Base-by-base conservation (phyloP, 139 green algal species). In the Picochlorum sp. region DNA sequence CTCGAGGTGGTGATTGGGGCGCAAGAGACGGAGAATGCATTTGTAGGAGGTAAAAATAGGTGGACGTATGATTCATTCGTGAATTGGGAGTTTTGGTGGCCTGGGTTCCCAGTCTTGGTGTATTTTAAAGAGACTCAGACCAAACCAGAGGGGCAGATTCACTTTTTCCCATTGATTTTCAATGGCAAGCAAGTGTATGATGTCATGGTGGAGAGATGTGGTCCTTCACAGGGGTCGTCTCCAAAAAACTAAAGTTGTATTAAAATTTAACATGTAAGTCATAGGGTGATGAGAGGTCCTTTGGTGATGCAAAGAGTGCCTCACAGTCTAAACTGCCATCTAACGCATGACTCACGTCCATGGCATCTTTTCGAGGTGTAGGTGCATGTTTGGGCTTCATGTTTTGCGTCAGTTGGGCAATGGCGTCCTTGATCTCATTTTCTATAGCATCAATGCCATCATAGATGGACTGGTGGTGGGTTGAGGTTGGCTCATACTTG, bases 61-160 rank as follows among this genome's bases (percentile, higher is more conserved):
- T 96, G 89, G 89, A 61, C 63, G 1, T 96, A 90, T 68, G 67
- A 86, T 66, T 81, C 72, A 15, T 95, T 97, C 66, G 70, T 83
- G 34, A 96, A 95, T 79, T 95, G 88, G 82, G 90, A 96, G 84
- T 82, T 94, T 45, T 95, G 92, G 92, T 98, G 81, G 79, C 90
- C 93, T 0, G 67, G 49, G 4, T 97, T 98, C 77, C 93, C 93
- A 21, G 73, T 97, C 11, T 79, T 98, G 14, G 87, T 96, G 1
- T 97, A 97, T 79, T 98, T 97, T 83, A 98, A 97, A 88, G 93
- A 98, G 80, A 96, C 72, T 21, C 90, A 98, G 74, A 98, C 93
- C 4, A 96, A 95, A 71, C 82, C 87, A 8, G 92, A 97, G 76
- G 93, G 93, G 2, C 93, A 98, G 75, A 91, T 98, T 63, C 89